A percentile compares a stretch with the other conserved stretches of the same genome.
Conservation (phyloP, 2,329 filamentous ascomycete genomes). For the Ophiostoma novo-ulmi region DNA sequence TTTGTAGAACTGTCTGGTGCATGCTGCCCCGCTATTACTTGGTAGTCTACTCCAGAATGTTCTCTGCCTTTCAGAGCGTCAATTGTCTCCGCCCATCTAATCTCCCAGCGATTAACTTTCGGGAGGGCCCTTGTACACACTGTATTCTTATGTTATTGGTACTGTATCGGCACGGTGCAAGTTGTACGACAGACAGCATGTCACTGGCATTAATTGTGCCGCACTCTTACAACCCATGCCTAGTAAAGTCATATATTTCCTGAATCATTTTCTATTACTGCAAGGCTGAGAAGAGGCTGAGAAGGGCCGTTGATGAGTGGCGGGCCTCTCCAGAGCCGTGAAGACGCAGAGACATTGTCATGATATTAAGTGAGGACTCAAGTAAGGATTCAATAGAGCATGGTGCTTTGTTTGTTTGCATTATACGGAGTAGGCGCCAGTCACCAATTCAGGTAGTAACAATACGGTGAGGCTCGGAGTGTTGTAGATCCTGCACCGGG, state of each 20-base stretch:
- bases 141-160: background rate
- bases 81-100: background rate
- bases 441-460: background rate
- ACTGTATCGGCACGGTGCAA: background rate
- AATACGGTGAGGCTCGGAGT: background rate
- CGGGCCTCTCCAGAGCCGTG: too few relatives aligned
- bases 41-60: conserved; percentile 3
- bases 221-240: conserved; percentile 1
- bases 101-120: conserved; percentile 1
- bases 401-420: background rate
- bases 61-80: conserved; percentile 1
- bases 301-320: too few relatives aligned
- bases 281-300: background rate
- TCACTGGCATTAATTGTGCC: background rate
- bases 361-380: too few relatives aligned
- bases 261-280: too few relatives aligned
- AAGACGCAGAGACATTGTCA: too few relatives aligned
- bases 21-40: background rate
- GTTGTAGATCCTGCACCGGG: background rate
- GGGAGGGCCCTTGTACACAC: background rate
- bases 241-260: background rate
- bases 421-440: background rate
- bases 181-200: background rate
- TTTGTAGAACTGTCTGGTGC: conserved; percentile 13
- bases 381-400: background rate